Base-by-base conservation (phyloP, 495 filamentous ascomycete species). In the Aspergillus sclerotioniger region DNA sequence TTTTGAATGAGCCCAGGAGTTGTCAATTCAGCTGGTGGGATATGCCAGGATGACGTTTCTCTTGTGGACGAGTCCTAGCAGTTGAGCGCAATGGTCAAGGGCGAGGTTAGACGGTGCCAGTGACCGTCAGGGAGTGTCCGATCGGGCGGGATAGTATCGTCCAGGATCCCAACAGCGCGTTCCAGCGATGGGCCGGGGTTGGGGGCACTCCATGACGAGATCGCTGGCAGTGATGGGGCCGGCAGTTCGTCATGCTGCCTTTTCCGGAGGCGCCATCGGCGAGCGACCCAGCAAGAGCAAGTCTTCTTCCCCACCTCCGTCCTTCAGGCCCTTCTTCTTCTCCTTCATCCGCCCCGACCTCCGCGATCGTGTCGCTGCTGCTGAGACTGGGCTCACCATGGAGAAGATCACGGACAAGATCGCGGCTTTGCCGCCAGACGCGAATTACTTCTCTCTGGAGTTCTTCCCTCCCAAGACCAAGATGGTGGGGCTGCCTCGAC, bases 401-500 rank as follows among this genome's bases (percentile, higher is more conserved):
- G 88, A 94, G 74, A 96, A 91, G 74, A 91, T 98, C 68, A 96
- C 91, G 53, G 89, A 96, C 79, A 98, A 98, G 82, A 92, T 98
- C 66, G 89, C 90, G 73, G 90, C 91, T 60, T 75, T 98, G 75
- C 89, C 90, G 69, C 82, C 87, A 37, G 84, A 88, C 72, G 82
- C 82, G 52, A 85, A 84, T 65, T 98, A 93, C 79, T 93, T 96
- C 76, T 98, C 95, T 32, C 87, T 98, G 63, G 95, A 98, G 78
- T 98, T 98, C 84, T 98, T 98, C 74, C 94, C 94, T 54, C 95
- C 95, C 52, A 98, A 96, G 76, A 98, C 94, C 20, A 76, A 84
- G 56, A 95, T 93, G 88, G 92, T 87, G 71, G 70, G 74, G 71
- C 69, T 54, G 59, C 57, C 32, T 39, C 44, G 51, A 62, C 67